phyloP scores from a whole-genome alignment of 345 rosid species.

The Conringia planisiliqua region DNA sequence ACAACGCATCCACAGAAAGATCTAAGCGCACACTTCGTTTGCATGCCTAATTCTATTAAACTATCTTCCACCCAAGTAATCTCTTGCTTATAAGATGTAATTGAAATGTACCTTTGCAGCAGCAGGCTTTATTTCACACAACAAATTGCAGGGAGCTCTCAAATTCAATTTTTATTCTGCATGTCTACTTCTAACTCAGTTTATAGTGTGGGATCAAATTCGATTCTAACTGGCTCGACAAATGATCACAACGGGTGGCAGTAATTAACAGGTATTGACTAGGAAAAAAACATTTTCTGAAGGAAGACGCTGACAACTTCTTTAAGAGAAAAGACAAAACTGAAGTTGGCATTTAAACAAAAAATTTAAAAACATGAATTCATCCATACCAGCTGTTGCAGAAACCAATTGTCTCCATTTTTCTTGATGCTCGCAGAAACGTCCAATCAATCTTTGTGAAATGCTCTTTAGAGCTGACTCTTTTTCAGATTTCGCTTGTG shows the following conservation, averaged over 20 bases:
- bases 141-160: background rate
- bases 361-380: constrained; percentile 9
- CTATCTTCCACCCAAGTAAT: background rate
- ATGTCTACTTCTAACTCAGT: constrained; percentile 1
- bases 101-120: background rate
- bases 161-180: constrained; percentile 5
- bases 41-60: background rate
- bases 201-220: constrained; percentile 2
- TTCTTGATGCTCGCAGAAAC: constrained; percentile 70
- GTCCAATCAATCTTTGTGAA: constrained; percentile 66
- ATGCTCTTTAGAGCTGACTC: constrained; percentile 73
- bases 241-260: background rate
- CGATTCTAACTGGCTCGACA: background rate
- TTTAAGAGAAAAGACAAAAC: background rate
- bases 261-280: too few relatives aligned
- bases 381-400: constrained; percentile 61
- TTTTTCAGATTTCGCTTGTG: constrained; percentile 81
- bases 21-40: background rate
- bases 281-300: too few relatives aligned
- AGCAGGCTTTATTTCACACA: background rate
- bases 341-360: background rate
- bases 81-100: constrained; percentile 6
- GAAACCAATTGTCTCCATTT: constrained; percentile 82
- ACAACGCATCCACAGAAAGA: constrained; percentile 1
- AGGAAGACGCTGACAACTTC: constrained; percentile 2